Evolutionary conservation across 1,139 yeast genomes (phyloP).

Genomic region (Geotrichum carabidarum): DNA sequence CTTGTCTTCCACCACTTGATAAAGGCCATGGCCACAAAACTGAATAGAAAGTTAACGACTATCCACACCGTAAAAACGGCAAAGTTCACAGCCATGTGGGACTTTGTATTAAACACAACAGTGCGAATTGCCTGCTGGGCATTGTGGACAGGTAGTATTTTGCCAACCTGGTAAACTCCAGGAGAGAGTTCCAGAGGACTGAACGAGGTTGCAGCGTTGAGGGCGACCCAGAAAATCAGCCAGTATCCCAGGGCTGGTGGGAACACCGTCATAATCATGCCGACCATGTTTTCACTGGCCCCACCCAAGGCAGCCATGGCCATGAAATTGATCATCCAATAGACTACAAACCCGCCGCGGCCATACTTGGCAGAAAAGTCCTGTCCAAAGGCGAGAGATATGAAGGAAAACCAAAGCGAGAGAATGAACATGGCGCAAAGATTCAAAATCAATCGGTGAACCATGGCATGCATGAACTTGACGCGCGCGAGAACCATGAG

Average conservation of each 20-base stretch:
- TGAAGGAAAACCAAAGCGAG: constrained; percentile 51
- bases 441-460: constrained; percentile 48
- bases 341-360: constrained; percentile 55
- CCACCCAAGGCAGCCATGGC: constrained; percentile 61
- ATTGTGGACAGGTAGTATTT: constrained; percentile 61
- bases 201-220: constrained; percentile 58
- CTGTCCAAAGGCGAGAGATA: constrained; percentile 57
- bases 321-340: constrained; percentile 58
- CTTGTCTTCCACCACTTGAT: constrained; percentile 11
- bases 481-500: constrained; percentile 44
- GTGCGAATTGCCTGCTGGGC: constrained; percentile 53
- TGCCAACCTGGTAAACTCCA: constrained; percentile 56
- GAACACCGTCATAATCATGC: constrained; percentile 43
- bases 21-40: constrained; percentile 8
- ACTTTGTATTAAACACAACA: constrained; percentile 53
- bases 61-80: constrained; percentile 60
- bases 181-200: constrained; percentile 53
- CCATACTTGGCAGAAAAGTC: constrained; percentile 53
- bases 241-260: constrained; percentile 57
- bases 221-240: constrained; percentile 57
- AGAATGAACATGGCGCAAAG: constrained; percentile 49
- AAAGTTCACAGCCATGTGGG: constrained; percentile 52
- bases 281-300: constrained; percentile 55
- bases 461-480: constrained; percentile 44
- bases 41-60: constrained; percentile 42